phyloP scores from a whole-genome alignment of 1,284 basidiomycete species.

The Puccinia triticina region DNA sequence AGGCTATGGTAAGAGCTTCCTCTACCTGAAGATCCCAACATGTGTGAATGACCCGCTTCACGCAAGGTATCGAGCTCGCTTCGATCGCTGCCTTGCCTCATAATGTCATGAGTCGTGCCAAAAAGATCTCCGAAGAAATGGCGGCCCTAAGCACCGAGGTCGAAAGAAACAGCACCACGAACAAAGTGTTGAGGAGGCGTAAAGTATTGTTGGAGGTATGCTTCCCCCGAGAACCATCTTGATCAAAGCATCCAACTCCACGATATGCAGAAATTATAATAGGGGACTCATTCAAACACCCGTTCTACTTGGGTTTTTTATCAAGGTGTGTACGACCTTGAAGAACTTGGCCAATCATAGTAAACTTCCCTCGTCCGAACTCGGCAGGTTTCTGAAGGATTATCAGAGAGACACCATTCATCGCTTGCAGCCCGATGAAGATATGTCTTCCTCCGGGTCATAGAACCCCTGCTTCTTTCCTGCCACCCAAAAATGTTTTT shows the following conservation, averaged over 20 bases:
- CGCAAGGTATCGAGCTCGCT: conserved; percentile 46
- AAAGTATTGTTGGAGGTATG: conserved; percentile 45
- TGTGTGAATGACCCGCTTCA: not conserved
- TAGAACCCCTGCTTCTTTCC: too few relatives aligned
- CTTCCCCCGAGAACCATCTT: not conserved
- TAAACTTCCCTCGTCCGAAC: conserved; percentile 35
- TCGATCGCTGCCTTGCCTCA: conserved; percentile 42
- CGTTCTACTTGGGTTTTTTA: not conserved
- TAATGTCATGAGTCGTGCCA: conserved; percentile 37
- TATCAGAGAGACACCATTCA: conserved; percentile 37
- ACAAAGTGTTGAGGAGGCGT: conserved; percentile 17
- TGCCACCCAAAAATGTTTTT: too few relatives aligned
- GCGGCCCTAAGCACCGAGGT: not conserved
- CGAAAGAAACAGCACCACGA: conserved; percentile 17
- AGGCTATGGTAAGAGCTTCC: conserved; percentile 36
- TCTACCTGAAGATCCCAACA: not conserved
- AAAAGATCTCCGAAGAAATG: conserved; percentile 11
- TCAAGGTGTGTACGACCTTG: conserved; percentile 30
- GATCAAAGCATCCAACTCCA: not conserved
- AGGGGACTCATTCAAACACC: not conserved
- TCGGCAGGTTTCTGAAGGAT: conserved; percentile 29
- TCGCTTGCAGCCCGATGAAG: conserved; percentile 28
- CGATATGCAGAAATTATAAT: not conserved
- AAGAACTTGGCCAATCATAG: conserved; percentile 44
- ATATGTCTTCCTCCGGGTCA: not conserved